A percentile compares a stretch with the other conserved stretches of the same genome.
Evolutionary conservation across 2,329 filamentous ascomycete genomes (phyloP).

Genomic region (Ophioceras dolichostomum): DNA sequence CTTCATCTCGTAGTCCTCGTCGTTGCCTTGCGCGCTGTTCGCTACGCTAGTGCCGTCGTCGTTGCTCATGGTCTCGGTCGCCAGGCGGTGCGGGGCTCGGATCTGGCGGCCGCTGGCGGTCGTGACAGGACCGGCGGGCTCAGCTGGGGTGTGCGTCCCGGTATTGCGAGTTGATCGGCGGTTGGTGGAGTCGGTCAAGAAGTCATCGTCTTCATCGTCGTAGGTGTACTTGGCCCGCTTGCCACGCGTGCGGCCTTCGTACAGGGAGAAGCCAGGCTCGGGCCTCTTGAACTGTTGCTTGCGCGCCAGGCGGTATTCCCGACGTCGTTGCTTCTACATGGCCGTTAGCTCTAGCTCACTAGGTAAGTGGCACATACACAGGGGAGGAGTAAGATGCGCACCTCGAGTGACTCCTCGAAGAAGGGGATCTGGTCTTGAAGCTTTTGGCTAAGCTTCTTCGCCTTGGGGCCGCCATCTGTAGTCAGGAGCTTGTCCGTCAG

Average conservation of each 20-base stretch:
- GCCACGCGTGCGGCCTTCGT: constrained; percentile 90
- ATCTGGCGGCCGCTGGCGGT: constrained; percentile 87
- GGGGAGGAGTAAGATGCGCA: no score
- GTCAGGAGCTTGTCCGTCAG: constrained; percentile 66
- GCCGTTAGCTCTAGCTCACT: background rate
- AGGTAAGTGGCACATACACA: background rate
- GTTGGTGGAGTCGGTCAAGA: constrained; percentile 50
- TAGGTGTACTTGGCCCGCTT: constrained; percentile 97
- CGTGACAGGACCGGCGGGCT: constrained; percentile 46
- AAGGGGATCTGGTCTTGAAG: constrained; percentile 72
- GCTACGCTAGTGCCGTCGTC: constrained; percentile 33
- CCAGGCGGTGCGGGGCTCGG: constrained; percentile 52
- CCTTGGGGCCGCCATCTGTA: constrained; percentile 69
- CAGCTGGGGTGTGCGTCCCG: constrained; percentile 59
- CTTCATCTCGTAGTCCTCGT: constrained; percentile 17
- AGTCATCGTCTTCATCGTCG: constrained; percentile 64
- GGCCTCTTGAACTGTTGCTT: constrained; percentile 81
- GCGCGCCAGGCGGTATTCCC: constrained; percentile 78
- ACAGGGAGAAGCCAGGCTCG: constrained; percentile 81
- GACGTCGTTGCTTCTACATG: constrained; percentile 74
- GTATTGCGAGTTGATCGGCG: constrained; percentile 66
- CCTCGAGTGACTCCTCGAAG: constrained; percentile 88
- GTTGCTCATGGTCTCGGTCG: constrained; percentile 41
- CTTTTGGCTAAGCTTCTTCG: constrained; percentile 63
- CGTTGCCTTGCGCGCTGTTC: constrained; percentile 29